Evolutionary conservation across 352 stramenopile species (phyloP).

Genomic region (Pythium diclinum): DNA sequence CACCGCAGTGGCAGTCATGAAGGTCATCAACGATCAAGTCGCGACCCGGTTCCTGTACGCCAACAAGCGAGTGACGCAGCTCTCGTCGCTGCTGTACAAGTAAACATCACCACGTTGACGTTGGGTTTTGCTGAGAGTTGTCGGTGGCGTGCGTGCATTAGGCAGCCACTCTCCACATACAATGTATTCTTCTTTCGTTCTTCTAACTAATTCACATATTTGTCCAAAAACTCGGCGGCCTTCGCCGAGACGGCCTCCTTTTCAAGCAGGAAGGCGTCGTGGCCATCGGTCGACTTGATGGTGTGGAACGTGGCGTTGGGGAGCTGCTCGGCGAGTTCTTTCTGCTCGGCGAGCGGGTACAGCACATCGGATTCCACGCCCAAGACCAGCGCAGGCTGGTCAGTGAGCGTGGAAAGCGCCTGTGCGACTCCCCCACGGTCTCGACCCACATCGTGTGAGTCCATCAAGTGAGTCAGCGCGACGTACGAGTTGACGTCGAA

Average conservation of each 20-base stretch:
- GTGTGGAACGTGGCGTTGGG: slow-evolving; percentile 84
- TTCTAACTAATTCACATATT: slow-evolving; percentile 12
- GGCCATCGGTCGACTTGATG: slow-evolving; percentile 90
- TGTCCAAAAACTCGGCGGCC: slow-evolving; percentile 56
- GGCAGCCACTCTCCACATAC: too few relatives aligned
- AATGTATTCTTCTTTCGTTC: too few relatives aligned
- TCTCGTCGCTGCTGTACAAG: slow-evolving; percentile 79
- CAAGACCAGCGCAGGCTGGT: slow-evolving; percentile 87
- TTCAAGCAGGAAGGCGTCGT: slow-evolving; percentile 97
- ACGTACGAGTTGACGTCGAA: slow-evolving; percentile 97
- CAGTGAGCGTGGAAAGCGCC: slow-evolving; percentile 46
- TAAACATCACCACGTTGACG: slow-evolving; percentile 10
- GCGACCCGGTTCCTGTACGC: slow-evolving; percentile 59
- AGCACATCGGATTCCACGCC: slow-evolving; percentile 94
- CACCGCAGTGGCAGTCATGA: slow-evolving; percentile 72
- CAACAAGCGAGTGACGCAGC: slow-evolving; percentile 74
- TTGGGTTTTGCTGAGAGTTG: slow-evolving; percentile 1
- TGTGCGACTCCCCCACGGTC: slow-evolving; percentile 73
- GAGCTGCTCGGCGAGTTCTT: slow-evolving; percentile 79
- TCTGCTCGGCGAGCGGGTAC: slow-evolving; percentile 93
- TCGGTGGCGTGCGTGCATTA: background rate
- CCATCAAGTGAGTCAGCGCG: slow-evolving; percentile 94
- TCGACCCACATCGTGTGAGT: slow-evolving; percentile 93
- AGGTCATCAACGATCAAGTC: slow-evolving; percentile 62
- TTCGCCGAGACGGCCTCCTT: slow-evolving; percentile 89